Evolutionary conservation across 1,284 basidiomycete species (phyloP), one percentile per base, ranked within the genome.

Genomic region (Afroboletus lepidellus): DNA sequence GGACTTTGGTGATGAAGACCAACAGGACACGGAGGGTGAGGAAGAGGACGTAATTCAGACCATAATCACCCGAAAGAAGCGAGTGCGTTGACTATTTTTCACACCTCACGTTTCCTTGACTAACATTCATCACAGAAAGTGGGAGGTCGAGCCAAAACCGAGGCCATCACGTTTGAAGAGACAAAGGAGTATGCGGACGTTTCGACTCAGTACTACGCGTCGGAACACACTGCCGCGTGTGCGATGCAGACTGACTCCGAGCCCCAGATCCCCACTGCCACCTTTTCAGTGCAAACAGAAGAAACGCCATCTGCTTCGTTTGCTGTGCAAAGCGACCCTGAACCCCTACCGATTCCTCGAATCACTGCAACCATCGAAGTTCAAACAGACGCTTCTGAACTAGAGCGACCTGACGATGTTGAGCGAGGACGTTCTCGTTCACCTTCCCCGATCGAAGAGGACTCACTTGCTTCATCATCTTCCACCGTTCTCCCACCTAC

Each of bases 51-150:
- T 87, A 36, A 80, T 90, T 54, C 84, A 90, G 66, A 91, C 88
- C 2, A 89, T 92, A 60, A 90, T 92, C 58, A 91, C 87, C 3
- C 76, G 87, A 51, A 86, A 81, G 60, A 89, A 85, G 69, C 72
- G 84, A 75, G 87, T 87, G 62, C 24, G 83, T 72, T 11, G 18
- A 47, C 29, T 51, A 48, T 54, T 41, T n/a, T 48, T 54, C 41
- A 27, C 44, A 24, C 8, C 30, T 38, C 18, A 16, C 23, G 20
- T 49, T 34, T 13, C 12, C 29, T 47, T 50, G 38, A 45, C 58
- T 65, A 38, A 62, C 48, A 37, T 39, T 13, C 16, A 16, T 49
- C 55, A n/a, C 64, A 88, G 87, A 89, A 85, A 68, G 81, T 89
- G 32, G 73, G 77, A 8, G 80, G 77, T 67, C 80, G 83, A 15